These are phyloP conservation scores for Starmerella vaccinii DNA, from an alignment of 805 yeast species.

Conservation along the genomic window DNA sequence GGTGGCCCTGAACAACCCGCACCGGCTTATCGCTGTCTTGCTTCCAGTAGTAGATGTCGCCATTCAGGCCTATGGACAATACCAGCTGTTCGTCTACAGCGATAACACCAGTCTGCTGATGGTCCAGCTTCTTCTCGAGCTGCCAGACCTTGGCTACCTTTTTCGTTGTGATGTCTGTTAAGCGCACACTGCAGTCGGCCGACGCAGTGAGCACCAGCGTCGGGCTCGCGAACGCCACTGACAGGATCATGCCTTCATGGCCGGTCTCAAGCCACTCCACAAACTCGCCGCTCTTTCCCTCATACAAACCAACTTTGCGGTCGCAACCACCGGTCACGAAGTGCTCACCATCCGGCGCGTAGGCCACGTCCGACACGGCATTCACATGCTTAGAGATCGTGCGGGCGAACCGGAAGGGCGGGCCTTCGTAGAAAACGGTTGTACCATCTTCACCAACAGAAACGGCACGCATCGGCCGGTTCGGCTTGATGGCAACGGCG, in stretches of 20 bases:
- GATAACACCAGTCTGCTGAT: conserved; percentile 74
- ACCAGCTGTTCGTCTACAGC: conserved; percentile 49
- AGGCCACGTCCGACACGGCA: conserved; percentile 69
- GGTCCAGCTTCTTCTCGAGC: conserved; percentile 39
- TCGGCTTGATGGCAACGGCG: conserved; percentile 73
- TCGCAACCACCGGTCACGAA: conserved; percentile 80
- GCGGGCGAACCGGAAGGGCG: conserved; percentile 79
- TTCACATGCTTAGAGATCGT: conserved; percentile 68
- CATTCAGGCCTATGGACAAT: conserved; percentile 59
- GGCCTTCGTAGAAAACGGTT: conserved; percentile 76
- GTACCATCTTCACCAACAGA: conserved; percentile 86
- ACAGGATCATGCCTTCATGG: conserved; percentile 75
- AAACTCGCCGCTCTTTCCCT: conserved; percentile 78
- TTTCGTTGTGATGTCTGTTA: conserved; percentile 46
- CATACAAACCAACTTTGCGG: conserved; percentile 63
- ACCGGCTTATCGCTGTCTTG: conserved; percentile 30
- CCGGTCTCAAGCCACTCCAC: conserved; percentile 38
- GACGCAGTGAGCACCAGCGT: conserved; percentile 62
- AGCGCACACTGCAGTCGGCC: conserved; percentile 66
- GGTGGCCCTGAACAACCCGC: conserved; percentile 60
- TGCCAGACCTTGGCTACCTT: conserved; percentile 43
- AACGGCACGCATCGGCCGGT: conserved; percentile 85
- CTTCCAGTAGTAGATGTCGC: conserved; percentile 57
- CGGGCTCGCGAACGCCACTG: conserved; percentile 56
- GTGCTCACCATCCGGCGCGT: conserved; percentile 67